Conservation (phyloP, 768 basidiomycete genomes). For the Phlegmacium glaucopus region DNA sequence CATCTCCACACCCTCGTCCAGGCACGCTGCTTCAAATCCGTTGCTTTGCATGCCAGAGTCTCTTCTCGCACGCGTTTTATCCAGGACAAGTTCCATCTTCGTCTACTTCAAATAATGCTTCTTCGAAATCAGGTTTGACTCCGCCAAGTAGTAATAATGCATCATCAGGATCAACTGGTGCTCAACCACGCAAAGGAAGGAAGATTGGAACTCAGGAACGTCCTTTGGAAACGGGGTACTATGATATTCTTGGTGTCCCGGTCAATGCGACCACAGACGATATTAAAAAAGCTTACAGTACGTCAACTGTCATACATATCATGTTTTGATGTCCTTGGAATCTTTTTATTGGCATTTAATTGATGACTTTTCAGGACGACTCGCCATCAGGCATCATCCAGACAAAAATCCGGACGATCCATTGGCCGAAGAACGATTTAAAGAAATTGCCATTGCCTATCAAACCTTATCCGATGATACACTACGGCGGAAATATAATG, state of each 20-base stretch:
- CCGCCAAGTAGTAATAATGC: conserved; percentile 6
- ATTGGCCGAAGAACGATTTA: conserved; percentile 82
- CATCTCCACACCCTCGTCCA: conserved; percentile 44
- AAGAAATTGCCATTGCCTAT: conserved; percentile 86
- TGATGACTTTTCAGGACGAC: conserved; percentile 45
- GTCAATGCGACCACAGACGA: conserved; percentile 78
- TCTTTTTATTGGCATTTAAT: too few species aligned
- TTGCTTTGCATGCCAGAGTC: conserved; percentile 64
- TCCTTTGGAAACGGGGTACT: conserved; percentile 88
- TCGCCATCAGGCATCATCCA: conserved; percentile 89
- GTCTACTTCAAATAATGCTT: conserved; percentile 10
- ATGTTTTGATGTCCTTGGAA: neutral
- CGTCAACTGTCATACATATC: conserved; percentile 24
- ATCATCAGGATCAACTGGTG: conserved; percentile 10
- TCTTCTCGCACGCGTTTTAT: conserved; percentile 66
- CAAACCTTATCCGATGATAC: conserved; percentile 78
- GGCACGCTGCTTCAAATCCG: conserved; percentile 60
- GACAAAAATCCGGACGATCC: conserved; percentile 93
- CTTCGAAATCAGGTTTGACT: conserved; percentile 10
- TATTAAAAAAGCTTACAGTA: conserved; percentile 89
- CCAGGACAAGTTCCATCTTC: conserved; percentile 50
- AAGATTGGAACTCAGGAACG: conserved; percentile 88
- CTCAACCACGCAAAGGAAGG: conserved; percentile 47
- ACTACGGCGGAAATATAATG: conserved; percentile 84
- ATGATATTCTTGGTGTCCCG: conserved; percentile 77